These are phyloP conservation scores for Coprinopsis strossmayeri DNA, from an alignment of 768 basidiomycete species.

Conservation along the genomic window DNA sequence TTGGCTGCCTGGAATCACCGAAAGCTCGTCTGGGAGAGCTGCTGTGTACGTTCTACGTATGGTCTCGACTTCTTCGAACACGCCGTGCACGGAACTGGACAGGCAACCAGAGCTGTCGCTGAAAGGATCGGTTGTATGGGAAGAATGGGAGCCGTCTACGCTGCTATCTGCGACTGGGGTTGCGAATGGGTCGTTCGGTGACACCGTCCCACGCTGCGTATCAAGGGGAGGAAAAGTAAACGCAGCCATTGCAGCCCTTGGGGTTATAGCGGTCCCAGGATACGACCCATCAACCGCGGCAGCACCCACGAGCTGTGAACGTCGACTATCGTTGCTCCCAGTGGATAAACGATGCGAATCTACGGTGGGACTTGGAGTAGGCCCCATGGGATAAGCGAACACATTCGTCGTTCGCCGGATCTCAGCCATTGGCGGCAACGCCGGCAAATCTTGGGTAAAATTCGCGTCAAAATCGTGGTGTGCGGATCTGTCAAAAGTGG, in stretches of 20 bases:
- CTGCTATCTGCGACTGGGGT: conserved; percentile 21
- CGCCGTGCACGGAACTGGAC: conserved; percentile 10
- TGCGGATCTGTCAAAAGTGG: conserved; percentile 45
- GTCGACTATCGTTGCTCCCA: conserved; percentile 31
- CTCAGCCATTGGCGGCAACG: conserved; percentile 51
- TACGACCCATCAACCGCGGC: conserved; percentile 10
- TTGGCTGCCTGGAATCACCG: conserved; percentile 41
- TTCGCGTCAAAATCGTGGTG: conserved; percentile 17
- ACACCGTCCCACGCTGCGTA: neutral
- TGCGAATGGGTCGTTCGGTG: neutral
- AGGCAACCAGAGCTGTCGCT: conserved; percentile 7
- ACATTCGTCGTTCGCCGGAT: conserved; percentile 31
- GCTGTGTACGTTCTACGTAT: conserved; percentile 52
- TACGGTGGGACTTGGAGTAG: conserved; percentile 12
- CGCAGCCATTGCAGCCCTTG: neutral
- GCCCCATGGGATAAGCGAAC: conserved; percentile 21
- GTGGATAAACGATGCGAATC: conserved; percentile 28
- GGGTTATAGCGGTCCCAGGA: conserved; percentile 11
- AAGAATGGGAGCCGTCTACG: neutral
- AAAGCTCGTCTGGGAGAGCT: conserved; percentile 53
- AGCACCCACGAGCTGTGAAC: conserved; percentile 33
- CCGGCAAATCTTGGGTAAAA: conserved; percentile 23
- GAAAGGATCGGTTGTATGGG: conserved; percentile 8
- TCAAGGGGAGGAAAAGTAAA: neutral
- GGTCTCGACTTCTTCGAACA: conserved; percentile 37